phyloP scores from a whole-genome alignment of 257 asterid species.

The Solanum tarapatanum region DNA sequence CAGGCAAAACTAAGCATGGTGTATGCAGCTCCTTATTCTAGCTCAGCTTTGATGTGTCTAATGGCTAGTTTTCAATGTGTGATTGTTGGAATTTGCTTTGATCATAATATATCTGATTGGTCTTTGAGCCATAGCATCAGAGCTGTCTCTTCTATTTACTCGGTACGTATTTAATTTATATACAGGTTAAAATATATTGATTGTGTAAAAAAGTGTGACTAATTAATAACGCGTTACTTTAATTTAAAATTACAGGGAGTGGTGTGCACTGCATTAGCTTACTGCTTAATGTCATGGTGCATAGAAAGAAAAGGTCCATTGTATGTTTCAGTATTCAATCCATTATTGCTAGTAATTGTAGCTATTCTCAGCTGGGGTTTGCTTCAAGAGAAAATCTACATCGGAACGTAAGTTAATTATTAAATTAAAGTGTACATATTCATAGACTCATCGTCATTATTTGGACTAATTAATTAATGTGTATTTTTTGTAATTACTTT shows the following conservation, averaged over 20 bases:
- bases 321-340: slow-evolving; percentile 79
- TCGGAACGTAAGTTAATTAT: slow-evolving; percentile 49
- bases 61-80: slow-evolving; percentile 73
- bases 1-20: slow-evolving; percentile 51
- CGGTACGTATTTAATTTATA: background rate
- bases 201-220: slow-evolving; percentile 5
- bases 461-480: background rate
- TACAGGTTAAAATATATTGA: background rate
- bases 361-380: slow-evolving; percentile 83
- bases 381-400: slow-evolving; percentile 51
- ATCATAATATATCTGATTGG: slow-evolving; percentile 60
- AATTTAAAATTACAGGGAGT: slow-evolving; percentile 42
- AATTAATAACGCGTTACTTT: background rate
- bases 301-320: slow-evolving; percentile 70
- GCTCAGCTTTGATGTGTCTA: slow-evolving; percentile 68
- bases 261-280: slow-evolving; percentile 70
- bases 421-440: background rate
- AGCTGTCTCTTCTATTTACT: slow-evolving; percentile 47
- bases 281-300: slow-evolving; percentile 69
- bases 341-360: slow-evolving; percentile 68
- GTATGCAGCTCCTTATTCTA: slow-evolving; percentile 66
- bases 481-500: background rate
- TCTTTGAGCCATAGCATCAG: slow-evolving; percentile 49
- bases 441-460: background rate
- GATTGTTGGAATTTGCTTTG: slow-evolving; percentile 36